phyloP scores from a whole-genome alignment of 768 basidiomycete species.

The Russula virescens region DNA sequence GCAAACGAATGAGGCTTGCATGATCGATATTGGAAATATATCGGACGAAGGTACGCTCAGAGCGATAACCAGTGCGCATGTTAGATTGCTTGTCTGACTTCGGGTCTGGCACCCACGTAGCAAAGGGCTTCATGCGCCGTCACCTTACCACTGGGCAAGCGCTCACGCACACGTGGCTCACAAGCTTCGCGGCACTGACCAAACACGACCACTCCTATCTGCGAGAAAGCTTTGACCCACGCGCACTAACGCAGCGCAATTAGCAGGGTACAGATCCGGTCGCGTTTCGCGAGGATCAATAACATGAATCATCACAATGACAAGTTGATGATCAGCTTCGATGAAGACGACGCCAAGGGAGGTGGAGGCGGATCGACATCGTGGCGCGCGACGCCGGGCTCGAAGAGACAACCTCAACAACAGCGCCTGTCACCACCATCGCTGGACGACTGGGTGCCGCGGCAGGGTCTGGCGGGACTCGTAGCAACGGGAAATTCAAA shows the following conservation, averaged over 20 bases:
- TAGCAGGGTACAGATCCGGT: constrained; percentile 35
- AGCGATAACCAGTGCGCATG: too few relatives aligned
- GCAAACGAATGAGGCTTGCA: constrained; percentile 91
- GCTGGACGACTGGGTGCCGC: not conserved
- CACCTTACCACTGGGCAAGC: constrained; percentile 76
- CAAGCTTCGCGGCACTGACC: constrained; percentile 52
- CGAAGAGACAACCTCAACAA: not conserved
- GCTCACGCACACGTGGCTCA: constrained; percentile 69
- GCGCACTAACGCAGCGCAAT: constrained; percentile 72
- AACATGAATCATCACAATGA: not conserved
- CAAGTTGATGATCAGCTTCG: not conserved
- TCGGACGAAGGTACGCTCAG: constrained; percentile 54
- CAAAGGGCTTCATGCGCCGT: constrained; percentile 76
- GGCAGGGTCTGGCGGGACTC: not conserved
- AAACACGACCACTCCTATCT: constrained; percentile 77
- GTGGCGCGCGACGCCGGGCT: not conserved
- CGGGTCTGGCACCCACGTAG: constrained; percentile 34
- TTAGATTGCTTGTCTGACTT: too few relatives aligned
- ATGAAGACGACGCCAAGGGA: not conserved
- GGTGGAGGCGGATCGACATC: not conserved
- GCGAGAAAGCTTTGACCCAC: constrained; percentile 77
- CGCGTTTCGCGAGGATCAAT: not conserved
- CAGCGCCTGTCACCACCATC: not conserved
- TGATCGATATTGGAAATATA: constrained; percentile 91
- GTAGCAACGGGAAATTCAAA: not conserved